phyloP scores from a whole-genome alignment of 768 basidiomycete genomes.

The Leccinum sublutescens region DNA sequence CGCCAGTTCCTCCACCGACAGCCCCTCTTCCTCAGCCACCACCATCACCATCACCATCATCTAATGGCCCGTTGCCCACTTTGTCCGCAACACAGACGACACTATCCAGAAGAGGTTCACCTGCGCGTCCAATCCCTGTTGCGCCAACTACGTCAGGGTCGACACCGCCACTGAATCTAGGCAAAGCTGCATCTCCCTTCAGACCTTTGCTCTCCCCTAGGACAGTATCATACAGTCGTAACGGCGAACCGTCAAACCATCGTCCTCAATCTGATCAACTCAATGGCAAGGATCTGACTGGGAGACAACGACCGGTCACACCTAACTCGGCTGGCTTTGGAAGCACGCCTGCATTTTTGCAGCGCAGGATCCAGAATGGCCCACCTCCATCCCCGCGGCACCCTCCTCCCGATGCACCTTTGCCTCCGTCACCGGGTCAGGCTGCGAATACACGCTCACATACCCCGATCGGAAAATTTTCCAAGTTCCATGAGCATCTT shows the following conservation, averaged over 20 bases:
- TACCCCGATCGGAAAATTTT: conserved; percentile 14
- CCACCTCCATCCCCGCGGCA: conserved; percentile 26
- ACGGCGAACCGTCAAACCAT: neutral
- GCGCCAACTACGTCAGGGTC: conserved; percentile 8
- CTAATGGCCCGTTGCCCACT: neutral
- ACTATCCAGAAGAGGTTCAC: conserved; percentile 11
- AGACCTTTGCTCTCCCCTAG: conserved; percentile 23
- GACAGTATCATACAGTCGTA: neutral
- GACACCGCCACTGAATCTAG: conserved; percentile 16
- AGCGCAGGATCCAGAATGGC: conserved; percentile 28
- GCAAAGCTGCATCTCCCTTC: conserved; percentile 20
- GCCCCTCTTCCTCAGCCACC: conserved; percentile 32
- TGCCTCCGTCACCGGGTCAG: conserved; percentile 27
- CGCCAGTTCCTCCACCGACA: conserved; percentile 32
- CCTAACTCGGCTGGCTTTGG: conserved; percentile 7
- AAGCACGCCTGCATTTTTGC: conserved; percentile 27
- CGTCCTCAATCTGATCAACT: conserved; percentile 9
- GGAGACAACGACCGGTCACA: conserved; percentile 19
- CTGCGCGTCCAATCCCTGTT: conserved; percentile 18
- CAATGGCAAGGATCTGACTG: conserved; percentile 3
- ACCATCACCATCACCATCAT: conserved; percentile 11
- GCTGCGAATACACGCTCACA: conserved; percentile 1
- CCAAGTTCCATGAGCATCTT: conserved; percentile 35
- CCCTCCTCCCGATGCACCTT: conserved; percentile 29
- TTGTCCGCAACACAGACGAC: neutral